These are phyloP conservation scores for Pseudogymnoascus sp. DNA, from an alignment of 2,329 filamentous ascomycete genomes.

Conservation along the genomic window DNA sequence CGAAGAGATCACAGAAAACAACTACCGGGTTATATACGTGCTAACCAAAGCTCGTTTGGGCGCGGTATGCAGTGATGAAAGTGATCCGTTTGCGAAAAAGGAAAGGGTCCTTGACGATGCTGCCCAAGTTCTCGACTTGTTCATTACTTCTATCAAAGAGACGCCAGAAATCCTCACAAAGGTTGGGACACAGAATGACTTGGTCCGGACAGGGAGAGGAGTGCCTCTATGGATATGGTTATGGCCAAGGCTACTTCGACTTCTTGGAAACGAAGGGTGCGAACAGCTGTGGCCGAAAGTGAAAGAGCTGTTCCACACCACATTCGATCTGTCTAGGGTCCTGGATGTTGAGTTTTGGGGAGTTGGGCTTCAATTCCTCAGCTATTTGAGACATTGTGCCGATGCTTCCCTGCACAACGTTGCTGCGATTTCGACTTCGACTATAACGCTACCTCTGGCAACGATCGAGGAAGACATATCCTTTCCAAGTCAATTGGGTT, in stretches of 20 bases:
- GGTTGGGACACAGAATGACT: constrained; percentile 32
- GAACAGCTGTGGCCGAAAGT: constrained; percentile 41
- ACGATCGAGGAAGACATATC: constrained; percentile 15
- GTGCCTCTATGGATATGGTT: constrained; percentile 61
- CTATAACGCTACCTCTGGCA: constrained; percentile 15
- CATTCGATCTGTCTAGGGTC: constrained; percentile 38
- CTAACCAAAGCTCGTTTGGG: constrained; percentile 54
- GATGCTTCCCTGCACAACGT: constrained; percentile 10
- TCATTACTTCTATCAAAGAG: constrained; percentile 66
- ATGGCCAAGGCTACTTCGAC: constrained; percentile 47
- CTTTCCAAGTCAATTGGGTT: neutral
- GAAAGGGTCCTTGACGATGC: constrained; percentile 50
- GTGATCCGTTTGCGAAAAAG: constrained; percentile 57
- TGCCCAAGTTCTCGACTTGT: constrained; percentile 66
- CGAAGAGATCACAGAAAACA: constrained; percentile 63
- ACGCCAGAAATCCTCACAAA: constrained; percentile 60
- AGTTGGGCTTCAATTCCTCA: constrained; percentile 35
- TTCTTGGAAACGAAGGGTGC: constrained; percentile 46
- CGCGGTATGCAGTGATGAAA: constrained; percentile 27
- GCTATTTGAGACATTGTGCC: constrained; percentile 39
- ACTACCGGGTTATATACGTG: constrained; percentile 78
- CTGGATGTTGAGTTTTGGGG: constrained; percentile 38
- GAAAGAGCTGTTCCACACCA: constrained; percentile 43
- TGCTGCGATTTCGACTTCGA: neutral
- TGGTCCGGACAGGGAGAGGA: constrained; percentile 42